These are phyloP conservation scores for Aspergillus sclerotialis DNA, from an alignment of 2,329 filamentous ascomycete species.

Conservation along the genomic window DNA sequence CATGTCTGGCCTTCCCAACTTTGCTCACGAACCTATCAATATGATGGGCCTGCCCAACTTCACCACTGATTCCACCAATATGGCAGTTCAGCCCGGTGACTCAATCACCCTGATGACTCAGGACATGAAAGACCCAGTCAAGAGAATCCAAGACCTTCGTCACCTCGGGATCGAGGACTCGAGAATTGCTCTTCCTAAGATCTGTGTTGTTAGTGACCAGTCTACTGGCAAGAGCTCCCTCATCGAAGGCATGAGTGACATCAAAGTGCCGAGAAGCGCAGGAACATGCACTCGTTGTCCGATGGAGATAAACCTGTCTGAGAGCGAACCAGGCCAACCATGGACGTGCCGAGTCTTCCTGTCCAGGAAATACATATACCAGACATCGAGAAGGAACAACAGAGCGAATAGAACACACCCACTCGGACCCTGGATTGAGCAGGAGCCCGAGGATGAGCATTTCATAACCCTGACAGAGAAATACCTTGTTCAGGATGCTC, in stretches of 20 bases:
- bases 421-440: constrained; percentile 60
- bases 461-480: constrained; percentile 62
- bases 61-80: no score
- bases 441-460: constrained; percentile 38
- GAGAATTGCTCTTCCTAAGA: constrained; percentile 62
- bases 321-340: constrained; percentile 34
- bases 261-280: constrained; percentile 63
- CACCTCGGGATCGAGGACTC: constrained; percentile 65
- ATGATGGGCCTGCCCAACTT: no score
- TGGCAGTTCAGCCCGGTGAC: constrained; percentile 3
- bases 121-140: constrained; percentile 32
- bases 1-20: neutral
- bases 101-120: constrained; percentile 22
- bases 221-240: constrained; percentile 72
- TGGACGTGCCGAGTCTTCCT: constrained; percentile 67
- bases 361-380: constrained; percentile 55
- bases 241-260: constrained; percentile 56
- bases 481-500: constrained; percentile 56
- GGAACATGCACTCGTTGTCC: constrained; percentile 77
- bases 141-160: constrained; percentile 53
- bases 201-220: constrained; percentile 80
- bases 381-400: constrained; percentile 27
- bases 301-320: constrained; percentile 66
- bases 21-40: no score
- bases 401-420: constrained; percentile 46